Conservation (phyloP, 2,329 filamentous ascomycete species). For the Cladosporium sphaerospermum region DNA sequence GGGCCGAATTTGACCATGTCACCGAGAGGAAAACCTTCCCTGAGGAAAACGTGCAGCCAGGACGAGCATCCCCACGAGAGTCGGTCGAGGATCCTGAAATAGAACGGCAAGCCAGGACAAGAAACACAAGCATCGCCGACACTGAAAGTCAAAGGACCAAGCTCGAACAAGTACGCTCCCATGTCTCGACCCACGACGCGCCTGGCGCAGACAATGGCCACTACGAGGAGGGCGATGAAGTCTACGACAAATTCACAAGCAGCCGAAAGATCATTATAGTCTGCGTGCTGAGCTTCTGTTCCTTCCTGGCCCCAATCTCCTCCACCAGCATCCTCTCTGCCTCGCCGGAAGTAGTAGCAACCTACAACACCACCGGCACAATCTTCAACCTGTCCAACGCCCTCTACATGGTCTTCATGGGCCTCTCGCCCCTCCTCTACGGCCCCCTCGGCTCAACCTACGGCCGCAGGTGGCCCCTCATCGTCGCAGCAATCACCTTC, state of each 20-base stretch:
- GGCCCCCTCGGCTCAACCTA: constrained; percentile 56
- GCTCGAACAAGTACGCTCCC: constrained; percentile 24
- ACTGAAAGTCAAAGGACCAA: constrained; percentile 13
- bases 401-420: constrained; percentile 70
- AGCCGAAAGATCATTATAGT: constrained; percentile 63
- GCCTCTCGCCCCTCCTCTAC: constrained; percentile 62
- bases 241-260: constrained; percentile 59
- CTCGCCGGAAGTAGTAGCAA: constrained; percentile 59
- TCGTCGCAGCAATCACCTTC: constrained; percentile 58
- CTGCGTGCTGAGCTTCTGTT: constrained; percentile 63
- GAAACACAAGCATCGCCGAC: neutral
- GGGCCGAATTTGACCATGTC: constrained; percentile 9
- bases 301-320: constrained; percentile 68
- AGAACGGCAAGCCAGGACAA: neutral
- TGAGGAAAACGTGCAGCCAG: neutral
- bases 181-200: constrained; percentile 28
- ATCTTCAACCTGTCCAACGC: constrained; percentile 71
- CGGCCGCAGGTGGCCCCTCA: constrained; percentile 44
- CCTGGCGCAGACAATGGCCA: constrained; percentile 21
- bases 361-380: constrained; percentile 58
- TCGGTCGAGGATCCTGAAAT: constrained; percentile 1
- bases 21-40: constrained; percentile 1
- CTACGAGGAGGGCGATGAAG: constrained; percentile 44
- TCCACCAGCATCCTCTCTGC: constrained; percentile 69
- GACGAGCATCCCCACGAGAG: neutral